phyloP scores from a whole-genome alignment of 2,329 filamentous ascomycete genomes.

The Neonectria hederae region DNA sequence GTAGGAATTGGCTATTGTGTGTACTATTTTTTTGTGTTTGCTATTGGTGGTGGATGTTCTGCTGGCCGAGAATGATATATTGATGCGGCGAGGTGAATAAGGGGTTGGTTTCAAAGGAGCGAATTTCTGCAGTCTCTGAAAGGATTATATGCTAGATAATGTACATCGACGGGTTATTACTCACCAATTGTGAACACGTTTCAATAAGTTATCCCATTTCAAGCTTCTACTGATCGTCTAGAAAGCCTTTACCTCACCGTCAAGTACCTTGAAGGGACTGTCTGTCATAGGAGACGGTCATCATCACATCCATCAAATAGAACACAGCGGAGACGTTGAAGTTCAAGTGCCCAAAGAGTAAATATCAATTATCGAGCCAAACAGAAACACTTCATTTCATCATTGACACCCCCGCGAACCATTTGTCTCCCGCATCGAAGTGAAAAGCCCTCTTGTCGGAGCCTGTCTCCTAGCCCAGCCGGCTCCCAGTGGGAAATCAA shows the following conservation, averaged over 20 bases:
- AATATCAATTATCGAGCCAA: conserved; percentile 28
- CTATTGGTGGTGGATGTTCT: too few relatives aligned
- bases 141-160: background rate
- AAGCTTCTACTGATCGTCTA: background rate
- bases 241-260: background rate
- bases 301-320: background rate
- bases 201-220: background rate
- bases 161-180: background rate
- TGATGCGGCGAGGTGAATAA: background rate
- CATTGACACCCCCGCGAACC: conserved; percentile 37
- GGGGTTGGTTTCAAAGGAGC: background rate
- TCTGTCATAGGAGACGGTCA: background rate
- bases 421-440: conserved; percentile 23
- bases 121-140: background rate
- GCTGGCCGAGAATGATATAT: background rate
- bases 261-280: background rate
- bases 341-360: conserved; percentile 3
- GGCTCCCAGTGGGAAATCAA: conserved; percentile 21
- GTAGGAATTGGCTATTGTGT: background rate
- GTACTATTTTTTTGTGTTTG: background rate
- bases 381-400: conserved; percentile 43
- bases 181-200: background rate
- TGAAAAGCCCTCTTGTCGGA: conserved; percentile 22
- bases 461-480: conserved; percentile 31
- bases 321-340: background rate